Base-by-base conservation (phyloP, 2,329 filamentous ascomycete species). In the Apiospora pterosperma region DNA sequence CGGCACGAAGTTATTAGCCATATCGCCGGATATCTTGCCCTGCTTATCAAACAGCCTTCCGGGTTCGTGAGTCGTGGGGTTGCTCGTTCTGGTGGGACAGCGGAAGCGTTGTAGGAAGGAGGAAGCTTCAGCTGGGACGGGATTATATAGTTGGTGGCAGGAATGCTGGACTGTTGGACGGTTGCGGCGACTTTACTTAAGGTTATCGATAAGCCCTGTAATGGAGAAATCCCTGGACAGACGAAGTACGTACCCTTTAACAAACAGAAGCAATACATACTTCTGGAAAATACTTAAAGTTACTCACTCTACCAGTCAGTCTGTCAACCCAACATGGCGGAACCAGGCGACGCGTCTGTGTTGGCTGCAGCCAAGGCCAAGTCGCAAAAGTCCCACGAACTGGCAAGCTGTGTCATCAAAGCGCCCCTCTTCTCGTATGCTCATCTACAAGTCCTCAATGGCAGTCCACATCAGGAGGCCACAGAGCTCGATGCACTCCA, bases 1-100 rank as follows among this genome's bases (percentile, higher is more conserved):
- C 19, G 91, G 81, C 67, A 93, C 90, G 77, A 88, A 93, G 77
- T 88, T 90, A 65, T 82, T 76, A 14, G 79, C 78, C 81, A 55
- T 55, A 2, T 83, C 83, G 64, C 64, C 69, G 42, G 63, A 61
- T 41, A 61, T 19, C 12, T n/a, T 59, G 39, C 28, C 60, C 25
- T 39, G 21, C 4, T 25, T 61, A 11, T 25, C 34, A 23, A 38
- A 31, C 36, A 39, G n/a, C 21, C 34, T 31, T 41, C 12, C 25
- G 25, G 34, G 28, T n/a, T 34, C 16, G 48, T 19, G n/a, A 11
- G 19, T 55, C 5, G 28, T 55, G 8, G 5, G 8, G 12, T 55
- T 55, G 44, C 48, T 55, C 10, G 48, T 19, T 55, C 48, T 34
- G 28, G 19, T 34, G 16, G 48, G 16, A 19, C 48, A 8, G 48